Conservation (phyloP, 441 rosid genomes). For the Arabidopsis lyrata region DNA sequence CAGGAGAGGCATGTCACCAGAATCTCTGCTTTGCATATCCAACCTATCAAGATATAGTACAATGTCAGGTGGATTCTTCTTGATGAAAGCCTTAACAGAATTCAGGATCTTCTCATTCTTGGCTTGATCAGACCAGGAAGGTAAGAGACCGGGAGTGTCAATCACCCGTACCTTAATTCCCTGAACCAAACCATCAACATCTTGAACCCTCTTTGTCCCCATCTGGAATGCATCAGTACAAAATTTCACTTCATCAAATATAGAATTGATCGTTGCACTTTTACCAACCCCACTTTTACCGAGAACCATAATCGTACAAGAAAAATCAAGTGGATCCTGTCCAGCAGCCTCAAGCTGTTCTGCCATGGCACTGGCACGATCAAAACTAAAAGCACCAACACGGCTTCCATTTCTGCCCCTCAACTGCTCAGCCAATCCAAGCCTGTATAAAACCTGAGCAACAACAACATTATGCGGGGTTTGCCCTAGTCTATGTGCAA, state of each 20-base stretch:
- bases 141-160: slow-evolving; percentile 94
- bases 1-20: slow-evolving; percentile 91
- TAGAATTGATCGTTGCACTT: slow-evolving; percentile 96
- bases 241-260: slow-evolving; percentile 88
- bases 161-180: slow-evolving; percentile 92
- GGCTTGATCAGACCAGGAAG: slow-evolving; percentile 91
- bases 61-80: slow-evolving; percentile 94
- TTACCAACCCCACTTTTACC: slow-evolving; percentile 98
- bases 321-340: slow-evolving; percentile 93
- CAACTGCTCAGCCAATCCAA: slow-evolving; percentile 98
- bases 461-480: slow-evolving; percentile 99
- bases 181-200: slow-evolving; percentile 91
- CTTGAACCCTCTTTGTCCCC: slow-evolving; percentile 91
- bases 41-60: slow-evolving; percentile 94
- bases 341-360: slow-evolving; percentile 95
- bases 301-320: slow-evolving; percentile 97
- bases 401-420: slow-evolving; percentile 98
- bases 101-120: slow-evolving; percentile 90
- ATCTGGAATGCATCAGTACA: slow-evolving; percentile 86
- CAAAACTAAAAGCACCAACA: slow-evolving; percentile 97
- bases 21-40: slow-evolving; percentile 96
- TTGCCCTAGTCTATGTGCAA: slow-evolving; percentile 95
- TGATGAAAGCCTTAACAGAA: slow-evolving; percentile 82
- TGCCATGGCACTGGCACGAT: slow-evolving; percentile 98
- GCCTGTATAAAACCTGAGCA: slow-evolving; percentile 94